Conservation (phyloP, 805 yeast species). For the Barnettozyma salicaria region DNA sequence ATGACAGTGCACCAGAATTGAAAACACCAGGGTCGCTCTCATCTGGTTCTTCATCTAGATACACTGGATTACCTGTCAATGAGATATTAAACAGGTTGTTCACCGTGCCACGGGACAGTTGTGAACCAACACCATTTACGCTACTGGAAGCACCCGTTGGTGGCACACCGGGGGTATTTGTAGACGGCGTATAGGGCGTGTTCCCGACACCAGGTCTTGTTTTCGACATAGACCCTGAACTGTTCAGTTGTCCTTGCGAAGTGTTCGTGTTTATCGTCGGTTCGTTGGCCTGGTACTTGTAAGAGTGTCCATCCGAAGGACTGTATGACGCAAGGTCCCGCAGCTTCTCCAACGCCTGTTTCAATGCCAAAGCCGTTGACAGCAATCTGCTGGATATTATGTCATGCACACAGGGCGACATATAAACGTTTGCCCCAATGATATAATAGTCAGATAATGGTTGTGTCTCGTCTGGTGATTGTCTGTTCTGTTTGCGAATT, state of each 20-base stretch:
- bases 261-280: background rate
- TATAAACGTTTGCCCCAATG: conserved; percentile 87
- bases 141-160: conserved; percentile 9
- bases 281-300: conserved; percentile 23
- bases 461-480: conserved; percentile 43
- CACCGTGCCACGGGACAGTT: conserved; percentile 19
- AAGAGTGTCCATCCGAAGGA: conserved; percentile 56
- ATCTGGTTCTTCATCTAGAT: conserved; percentile 16
- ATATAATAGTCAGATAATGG: conserved; percentile 77
- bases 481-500: conserved; percentile 71
- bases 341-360: conserved; percentile 42
- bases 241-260: background rate
- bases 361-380: conserved; percentile 29
- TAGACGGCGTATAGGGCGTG: conserved; percentile 25
- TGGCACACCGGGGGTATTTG: conserved; percentile 12
- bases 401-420: conserved; percentile 74
- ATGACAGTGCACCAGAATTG: conserved; percentile 3
- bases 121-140: background rate
- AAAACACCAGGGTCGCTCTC: conserved; percentile 1
- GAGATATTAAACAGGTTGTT: conserved; percentile 24
- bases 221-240: conserved; percentile 9
- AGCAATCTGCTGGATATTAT: conserved; percentile 63
- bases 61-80: conserved; percentile 17
- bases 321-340: conserved; percentile 47
- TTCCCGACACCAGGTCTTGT: conserved; percentile 22